These are phyloP conservation scores for Xylaria palmicola DNA, from an alignment of 495 filamentous ascomycete species.

Conservation along the genomic window DNA sequence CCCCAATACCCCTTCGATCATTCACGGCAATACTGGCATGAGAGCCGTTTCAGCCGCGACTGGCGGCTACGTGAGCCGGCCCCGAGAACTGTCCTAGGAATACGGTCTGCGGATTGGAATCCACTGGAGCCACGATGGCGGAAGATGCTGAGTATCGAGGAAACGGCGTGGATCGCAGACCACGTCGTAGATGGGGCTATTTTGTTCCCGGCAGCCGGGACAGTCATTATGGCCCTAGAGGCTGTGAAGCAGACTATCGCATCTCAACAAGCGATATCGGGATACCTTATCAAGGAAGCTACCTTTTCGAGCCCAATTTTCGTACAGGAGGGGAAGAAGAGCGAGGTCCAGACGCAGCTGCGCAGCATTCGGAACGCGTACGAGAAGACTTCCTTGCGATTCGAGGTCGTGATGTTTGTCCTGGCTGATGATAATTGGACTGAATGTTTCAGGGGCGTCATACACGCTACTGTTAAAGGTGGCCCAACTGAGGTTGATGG, in stretches of 20 bases:
- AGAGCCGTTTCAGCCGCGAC: slow-evolving; percentile 39
- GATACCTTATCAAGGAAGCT: slow-evolving; percentile 27
- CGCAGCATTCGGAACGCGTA: slow-evolving; percentile 15
- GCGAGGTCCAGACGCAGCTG: slow-evolving; percentile 25
- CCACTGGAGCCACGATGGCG: slow-evolving; percentile 44
- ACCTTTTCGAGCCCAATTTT: slow-evolving; percentile 30
- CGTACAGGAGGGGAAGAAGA: slow-evolving; percentile 17
- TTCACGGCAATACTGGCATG: slow-evolving; percentile 37
- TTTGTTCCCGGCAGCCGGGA: slow-evolving; percentile 55
- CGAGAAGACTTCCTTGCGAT: slow-evolving; percentile 13
- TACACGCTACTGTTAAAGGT: slow-evolving; percentile 25
- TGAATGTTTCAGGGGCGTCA: slow-evolving; percentile 24
- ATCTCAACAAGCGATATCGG: slow-evolving; percentile 12
- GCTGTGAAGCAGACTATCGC: slow-evolving; percentile 22
- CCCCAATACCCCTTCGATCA: slow-evolving; percentile 45
- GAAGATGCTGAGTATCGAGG: slow-evolving; percentile 37
- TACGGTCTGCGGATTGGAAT: slow-evolving; percentile 32
- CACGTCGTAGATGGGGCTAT: slow-evolving; percentile 31
- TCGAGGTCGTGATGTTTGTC: slow-evolving; percentile 22
- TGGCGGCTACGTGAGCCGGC: slow-evolving; percentile 38
- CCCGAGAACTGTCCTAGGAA: slow-evolving; percentile 48
- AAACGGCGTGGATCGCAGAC: slow-evolving; percentile 51
- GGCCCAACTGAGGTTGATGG: slow-evolving; percentile 26
- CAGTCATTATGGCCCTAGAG: slow-evolving; percentile 50
- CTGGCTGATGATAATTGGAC: slow-evolving; percentile 17